These are phyloP conservation scores for Teratosphaeria gauchensis DNA, from an alignment of 2,329 filamentous ascomycete species.

Conservation along the genomic window DNA sequence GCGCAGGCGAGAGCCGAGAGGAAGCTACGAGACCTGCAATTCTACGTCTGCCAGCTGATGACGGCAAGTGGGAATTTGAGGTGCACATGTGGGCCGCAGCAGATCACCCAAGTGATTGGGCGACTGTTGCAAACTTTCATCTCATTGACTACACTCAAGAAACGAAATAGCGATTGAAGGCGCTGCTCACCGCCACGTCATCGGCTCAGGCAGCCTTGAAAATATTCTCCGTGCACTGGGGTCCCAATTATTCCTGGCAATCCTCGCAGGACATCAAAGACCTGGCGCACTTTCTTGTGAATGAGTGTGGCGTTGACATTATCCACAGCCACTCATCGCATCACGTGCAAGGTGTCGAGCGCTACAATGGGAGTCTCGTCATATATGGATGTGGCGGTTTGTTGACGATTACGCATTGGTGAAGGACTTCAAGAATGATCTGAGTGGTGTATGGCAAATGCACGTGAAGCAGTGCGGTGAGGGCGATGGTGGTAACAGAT, in stretches of 20 bases:
- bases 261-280: slow-evolving; percentile 23
- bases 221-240: slow-evolving; percentile 34
- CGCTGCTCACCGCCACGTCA: slow-evolving; percentile 6
- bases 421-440: slow-evolving; percentile 28
- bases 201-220: slow-evolving; percentile 18
- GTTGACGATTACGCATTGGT: slow-evolving; percentile 34
- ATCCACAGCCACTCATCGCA: slow-evolving; percentile 34
- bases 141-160: slow-evolving; percentile 26
- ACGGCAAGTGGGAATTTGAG: slow-evolving; percentile 1
- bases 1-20: slow-evolving; percentile 23
- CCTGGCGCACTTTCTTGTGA: slow-evolving; percentile 31
- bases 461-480: slow-evolving; percentile 11
- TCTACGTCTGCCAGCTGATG: slow-evolving; percentile 12
- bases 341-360: slow-evolving; percentile 33
- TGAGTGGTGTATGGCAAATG: slow-evolving; percentile 32
- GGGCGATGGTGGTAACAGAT: slow-evolving; percentile 7
- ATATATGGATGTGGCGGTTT: slow-evolving; percentile 34
- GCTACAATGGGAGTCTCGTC: slow-evolving; percentile 27
- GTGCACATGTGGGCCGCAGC: slow-evolving; percentile 29
- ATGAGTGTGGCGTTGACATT: slow-evolving; percentile 33
- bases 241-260: slow-evolving; percentile 31
- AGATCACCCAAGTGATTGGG: slow-evolving; percentile 30
- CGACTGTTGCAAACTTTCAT: slow-evolving; percentile 25
- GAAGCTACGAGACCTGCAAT: slow-evolving; percentile 24
- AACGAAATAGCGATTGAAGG: slow-evolving; percentile 17